Evolutionary conservation across 1,284 basidiomycete genomes (phyloP).

Genomic region (Sutorius eximius): DNA sequence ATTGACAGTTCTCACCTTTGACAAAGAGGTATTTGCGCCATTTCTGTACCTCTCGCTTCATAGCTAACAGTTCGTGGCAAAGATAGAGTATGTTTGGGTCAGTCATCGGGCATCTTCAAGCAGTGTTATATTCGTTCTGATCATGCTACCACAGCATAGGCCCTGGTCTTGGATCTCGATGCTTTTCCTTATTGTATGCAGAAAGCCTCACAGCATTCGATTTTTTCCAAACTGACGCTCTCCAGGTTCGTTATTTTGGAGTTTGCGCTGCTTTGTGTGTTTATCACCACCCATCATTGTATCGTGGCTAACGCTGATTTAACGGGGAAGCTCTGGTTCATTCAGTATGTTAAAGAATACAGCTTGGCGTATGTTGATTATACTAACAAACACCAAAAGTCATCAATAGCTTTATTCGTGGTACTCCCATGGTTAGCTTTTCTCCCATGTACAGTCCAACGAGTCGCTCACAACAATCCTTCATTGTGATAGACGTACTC

Average conservation of each 20-base stretch:
- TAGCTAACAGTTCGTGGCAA: not conserved
- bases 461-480: not conserved
- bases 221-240: not conserved
- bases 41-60: not conserved
- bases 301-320: not conserved
- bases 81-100: slow-evolving; percentile 8
- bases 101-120: not conserved
- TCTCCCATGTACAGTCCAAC: not conserved
- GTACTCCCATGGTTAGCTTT: not conserved
- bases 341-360: not conserved
- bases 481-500: not conserved
- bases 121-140: not conserved
- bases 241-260: slow-evolving; percentile 5
- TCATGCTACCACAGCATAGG: not conserved
- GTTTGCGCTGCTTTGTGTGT: not conserved
- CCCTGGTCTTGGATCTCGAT: not conserved
- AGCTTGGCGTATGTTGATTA: no score
- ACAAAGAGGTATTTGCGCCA: not conserved
- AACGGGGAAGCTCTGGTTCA: not conserved
- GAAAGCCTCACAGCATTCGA: not conserved
- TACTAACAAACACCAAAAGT: not conserved
- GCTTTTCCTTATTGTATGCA: slow-evolving; percentile 1
- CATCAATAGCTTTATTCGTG: not conserved
- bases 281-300: not conserved
- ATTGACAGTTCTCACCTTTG: not conserved